Evolutionary conservation across 1,139 yeast genomes (phyloP).

Genomic region (Taiozyma onychis): DNA sequence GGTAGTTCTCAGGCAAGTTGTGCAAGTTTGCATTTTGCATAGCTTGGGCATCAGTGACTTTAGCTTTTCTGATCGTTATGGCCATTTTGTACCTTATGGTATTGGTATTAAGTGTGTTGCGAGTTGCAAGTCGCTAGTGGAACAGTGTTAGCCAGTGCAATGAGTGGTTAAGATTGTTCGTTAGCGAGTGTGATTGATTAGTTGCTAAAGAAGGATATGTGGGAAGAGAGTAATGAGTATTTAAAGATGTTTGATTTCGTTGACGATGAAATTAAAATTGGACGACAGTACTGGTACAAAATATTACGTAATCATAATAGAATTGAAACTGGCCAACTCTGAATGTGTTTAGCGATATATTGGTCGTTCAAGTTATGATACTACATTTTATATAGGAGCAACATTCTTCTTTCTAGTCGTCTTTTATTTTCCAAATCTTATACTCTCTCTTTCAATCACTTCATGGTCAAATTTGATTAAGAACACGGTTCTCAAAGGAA

Average conservation of each 20-base stretch:
- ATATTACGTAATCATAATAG: neutral
- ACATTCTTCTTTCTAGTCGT: too few species aligned
- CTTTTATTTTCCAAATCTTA: conserved; percentile 19
- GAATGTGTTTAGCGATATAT: too few species aligned
- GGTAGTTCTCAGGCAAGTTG: conserved; percentile 92
- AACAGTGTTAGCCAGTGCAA: neutral
- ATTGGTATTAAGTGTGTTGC: neutral
- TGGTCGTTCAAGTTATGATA: too few species aligned
- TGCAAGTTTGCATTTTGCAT: conserved; percentile 95
- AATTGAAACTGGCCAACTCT: too few species aligned
- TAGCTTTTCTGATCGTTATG: conserved; percentile 85
- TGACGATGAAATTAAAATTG: neutral
- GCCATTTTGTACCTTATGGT: conserved; percentile 44
- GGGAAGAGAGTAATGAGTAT: neutral
- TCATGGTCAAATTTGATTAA: conserved; percentile 67
- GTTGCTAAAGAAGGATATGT: neutral
- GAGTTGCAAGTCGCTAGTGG: too few species aligned
- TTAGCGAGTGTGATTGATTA: neutral
- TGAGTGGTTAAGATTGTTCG: neutral
- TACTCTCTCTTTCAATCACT: conserved; percentile 49
- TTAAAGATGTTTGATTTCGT: neutral
- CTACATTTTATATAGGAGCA: too few species aligned
- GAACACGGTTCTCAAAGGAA: conserved; percentile 75
- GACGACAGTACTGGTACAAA: neutral
- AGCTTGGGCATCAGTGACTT: conserved; percentile 80